phyloP scores from a whole-genome alignment of 257 asterid genomes.

The Schizonepeta tenuifolia region DNA sequence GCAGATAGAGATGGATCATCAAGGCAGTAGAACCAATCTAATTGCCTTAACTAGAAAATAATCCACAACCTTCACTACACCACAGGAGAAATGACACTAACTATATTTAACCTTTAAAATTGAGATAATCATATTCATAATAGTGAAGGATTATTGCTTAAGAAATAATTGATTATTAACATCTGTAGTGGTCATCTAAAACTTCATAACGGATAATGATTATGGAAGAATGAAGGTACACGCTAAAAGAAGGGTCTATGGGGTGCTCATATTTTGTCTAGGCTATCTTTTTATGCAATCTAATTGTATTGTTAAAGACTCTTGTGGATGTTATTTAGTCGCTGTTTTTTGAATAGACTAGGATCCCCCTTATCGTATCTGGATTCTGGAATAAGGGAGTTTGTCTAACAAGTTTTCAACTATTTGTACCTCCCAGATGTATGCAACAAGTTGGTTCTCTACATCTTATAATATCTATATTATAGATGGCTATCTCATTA shows the following conservation, averaged over 20 bases:
- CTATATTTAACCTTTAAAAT: neutral
- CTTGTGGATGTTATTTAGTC: neutral
- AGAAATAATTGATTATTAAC: neutral
- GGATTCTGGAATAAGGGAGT: neutral
- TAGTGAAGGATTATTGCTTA: neutral
- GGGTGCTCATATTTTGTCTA: neutral
- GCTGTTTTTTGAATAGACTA: neutral
- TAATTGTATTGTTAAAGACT: neutral
- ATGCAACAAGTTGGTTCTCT: neutral
- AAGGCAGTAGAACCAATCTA: neutral
- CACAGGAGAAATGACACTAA: neutral
- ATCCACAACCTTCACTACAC: neutral
- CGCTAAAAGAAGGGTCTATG: neutral
- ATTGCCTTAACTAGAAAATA: neutral
- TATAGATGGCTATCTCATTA: too few relatives aligned
- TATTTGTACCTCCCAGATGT: neutral
- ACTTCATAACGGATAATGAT: neutral
- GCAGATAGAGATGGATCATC: neutral
- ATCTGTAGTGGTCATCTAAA: neutral
- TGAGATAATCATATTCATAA: neutral
- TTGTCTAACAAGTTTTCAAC: neutral
- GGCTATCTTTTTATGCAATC: neutral
- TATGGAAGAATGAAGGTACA: neutral
- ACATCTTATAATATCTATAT: neutral
- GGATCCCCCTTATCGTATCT: neutral